Conservation (phyloP, 2,329 filamentous ascomycete genomes). For the Scedosporium minutisporum region DNA sequence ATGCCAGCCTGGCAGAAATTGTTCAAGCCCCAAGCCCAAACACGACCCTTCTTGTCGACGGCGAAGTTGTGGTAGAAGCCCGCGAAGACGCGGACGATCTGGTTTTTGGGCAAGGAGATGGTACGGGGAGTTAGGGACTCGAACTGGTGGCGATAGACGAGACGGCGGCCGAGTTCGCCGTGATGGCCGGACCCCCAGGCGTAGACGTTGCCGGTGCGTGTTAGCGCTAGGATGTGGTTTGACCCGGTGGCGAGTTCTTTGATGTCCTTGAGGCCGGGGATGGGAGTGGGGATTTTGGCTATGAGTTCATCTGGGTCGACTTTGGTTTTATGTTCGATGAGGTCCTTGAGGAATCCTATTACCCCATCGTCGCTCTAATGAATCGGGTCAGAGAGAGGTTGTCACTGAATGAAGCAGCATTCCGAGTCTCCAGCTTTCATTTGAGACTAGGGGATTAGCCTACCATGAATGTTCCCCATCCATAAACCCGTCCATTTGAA, state of each 20-base stretch:
- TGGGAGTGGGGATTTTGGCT: constrained; percentile 24
- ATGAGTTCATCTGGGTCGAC: constrained; percentile 8
- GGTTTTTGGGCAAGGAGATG: constrained; percentile 41
- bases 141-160: constrained; percentile 38
- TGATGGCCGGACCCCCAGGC: constrained; percentile 51
- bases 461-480: constrained; percentile 56
- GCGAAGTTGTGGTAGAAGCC: constrained; percentile 81
- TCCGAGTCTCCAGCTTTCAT: neutral
- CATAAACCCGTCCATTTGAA: constrained; percentile 50
- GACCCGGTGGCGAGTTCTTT: constrained; percentile 42
- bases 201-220: constrained; percentile 38
- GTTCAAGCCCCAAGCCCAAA: constrained; percentile 80
- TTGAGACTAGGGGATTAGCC: neutral
- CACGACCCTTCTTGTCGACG: constrained; percentile 57
- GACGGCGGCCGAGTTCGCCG: constrained; percentile 26
- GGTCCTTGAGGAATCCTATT: constrained; percentile 37
- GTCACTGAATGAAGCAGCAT: neutral
- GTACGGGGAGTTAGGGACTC: constrained; percentile 35
- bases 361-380: constrained; percentile 32
- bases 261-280: constrained; percentile 42
- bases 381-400: neutral
- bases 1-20: constrained; percentile 74
- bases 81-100: constrained; percentile 50
- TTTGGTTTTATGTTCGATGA: constrained; percentile 6
- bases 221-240: constrained; percentile 47